Conservation (phyloP, 208 protist species). For the Leishmania martiniquensis region DNA sequence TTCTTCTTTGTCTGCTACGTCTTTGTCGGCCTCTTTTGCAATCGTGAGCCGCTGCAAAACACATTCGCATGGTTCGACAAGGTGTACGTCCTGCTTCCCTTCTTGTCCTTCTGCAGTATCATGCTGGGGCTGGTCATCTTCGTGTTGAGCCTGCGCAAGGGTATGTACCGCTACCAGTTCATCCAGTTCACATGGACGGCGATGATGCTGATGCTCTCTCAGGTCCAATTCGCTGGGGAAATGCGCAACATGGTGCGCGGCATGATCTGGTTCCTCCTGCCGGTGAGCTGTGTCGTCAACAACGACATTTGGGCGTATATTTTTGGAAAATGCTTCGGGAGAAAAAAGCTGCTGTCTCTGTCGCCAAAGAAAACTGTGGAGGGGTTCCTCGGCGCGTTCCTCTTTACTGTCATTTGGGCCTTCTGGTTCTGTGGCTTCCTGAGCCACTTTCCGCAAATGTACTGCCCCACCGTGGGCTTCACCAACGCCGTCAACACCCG, state of each 20-base stretch:
- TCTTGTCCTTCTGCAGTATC: constrained; percentile 62
- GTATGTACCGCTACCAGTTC: constrained; percentile 93
- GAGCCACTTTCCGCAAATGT: constrained; percentile 83
- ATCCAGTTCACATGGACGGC: constrained; percentile 90
- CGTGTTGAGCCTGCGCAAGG: constrained; percentile 82
- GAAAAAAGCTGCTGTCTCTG: constrained; percentile 77
- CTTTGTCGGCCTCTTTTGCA: constrained; percentile 41
- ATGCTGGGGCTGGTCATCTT: constrained; percentile 89
- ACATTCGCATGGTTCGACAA: constrained; percentile 55
- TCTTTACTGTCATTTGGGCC: constrained; percentile 91
- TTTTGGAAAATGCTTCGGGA: constrained; percentile 92
- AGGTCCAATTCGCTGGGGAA: constrained; percentile 61
- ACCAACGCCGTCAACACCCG: constrained; percentile 39
- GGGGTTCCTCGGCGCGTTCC: constrained; percentile 88
- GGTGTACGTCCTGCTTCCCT: constrained; percentile 60
- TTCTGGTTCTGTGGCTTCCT: constrained; percentile 94
- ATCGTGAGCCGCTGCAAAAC: constrained; percentile 61
- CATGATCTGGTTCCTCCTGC: constrained; percentile 94
- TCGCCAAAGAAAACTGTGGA: constrained; percentile 94
- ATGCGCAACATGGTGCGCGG: constrained; percentile 88
- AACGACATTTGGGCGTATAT: constrained; percentile 94
- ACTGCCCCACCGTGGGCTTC: constrained; percentile 87
- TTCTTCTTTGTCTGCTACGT: constrained; percentile 63
- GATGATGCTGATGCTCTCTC: constrained; percentile 85
- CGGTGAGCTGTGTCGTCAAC: constrained; percentile 86